Evolutionary conservation across 176 grass and related monocot genomes (phyloP).

Genomic region (Carex kokanica): DNA sequence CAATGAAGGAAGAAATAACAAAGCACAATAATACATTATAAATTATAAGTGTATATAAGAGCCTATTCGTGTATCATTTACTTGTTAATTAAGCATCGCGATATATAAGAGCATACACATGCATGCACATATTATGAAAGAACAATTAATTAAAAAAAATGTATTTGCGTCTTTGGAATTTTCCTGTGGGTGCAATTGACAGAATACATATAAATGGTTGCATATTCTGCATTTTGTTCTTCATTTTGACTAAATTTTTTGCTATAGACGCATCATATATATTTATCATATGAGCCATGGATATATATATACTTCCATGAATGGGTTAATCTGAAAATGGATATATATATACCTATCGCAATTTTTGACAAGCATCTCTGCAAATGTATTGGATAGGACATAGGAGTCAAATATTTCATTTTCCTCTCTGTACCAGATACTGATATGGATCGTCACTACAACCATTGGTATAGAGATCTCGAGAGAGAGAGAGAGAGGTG

Average conservation of each 20-base stretch:
- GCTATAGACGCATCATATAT: not conserved
- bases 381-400: not conserved
- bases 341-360: not conserved
- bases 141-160: not conserved
- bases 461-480: not conserved
- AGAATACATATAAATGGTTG: not conserved
- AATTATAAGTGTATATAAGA: not conserved
- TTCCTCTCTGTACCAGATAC: not conserved
- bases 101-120: not conserved
- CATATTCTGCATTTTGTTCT: not conserved
- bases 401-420: constrained; percentile 1
- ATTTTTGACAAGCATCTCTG: not conserved
- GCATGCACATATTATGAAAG: not conserved
- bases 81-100: not conserved
- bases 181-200: not conserved
- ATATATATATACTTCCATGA: not conserved
- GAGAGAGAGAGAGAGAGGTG: not conserved
- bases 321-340: not conserved
- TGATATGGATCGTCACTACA: not conserved
- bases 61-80: not conserved
- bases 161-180: not conserved
- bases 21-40: not conserved
- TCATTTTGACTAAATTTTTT: not conserved
- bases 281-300: not conserved
- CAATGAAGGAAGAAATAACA: not conserved